Evolutionary conservation across 192 early-diverging fungal species (phyloP).

Genomic region (Spizellomyces sp.): DNA sequence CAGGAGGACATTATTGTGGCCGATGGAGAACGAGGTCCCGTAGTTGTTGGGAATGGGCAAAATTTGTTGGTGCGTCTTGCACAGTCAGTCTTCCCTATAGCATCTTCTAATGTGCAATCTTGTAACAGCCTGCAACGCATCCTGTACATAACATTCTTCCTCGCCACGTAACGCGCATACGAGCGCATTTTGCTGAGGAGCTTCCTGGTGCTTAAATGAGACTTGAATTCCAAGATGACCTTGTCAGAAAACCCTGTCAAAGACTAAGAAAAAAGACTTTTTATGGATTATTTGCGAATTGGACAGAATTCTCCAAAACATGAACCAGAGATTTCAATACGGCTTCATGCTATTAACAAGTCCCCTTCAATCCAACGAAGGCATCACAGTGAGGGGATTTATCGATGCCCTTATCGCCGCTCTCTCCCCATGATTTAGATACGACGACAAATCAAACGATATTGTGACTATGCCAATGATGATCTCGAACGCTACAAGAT

Average conservation of each 20-base stretch:
- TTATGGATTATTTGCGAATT: too few species aligned
- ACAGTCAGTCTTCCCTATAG: too few species aligned
- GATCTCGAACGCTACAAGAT: slow-evolving; percentile 40
- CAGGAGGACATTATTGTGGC: slow-evolving; percentile 44
- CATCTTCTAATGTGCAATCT: too few species aligned
- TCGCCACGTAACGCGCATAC: slow-evolving; percentile 40
- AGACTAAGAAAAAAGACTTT: too few species aligned
- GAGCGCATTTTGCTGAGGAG: slow-evolving; percentile 26
- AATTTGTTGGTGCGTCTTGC: slow-evolving; percentile 53
- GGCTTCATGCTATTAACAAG: too few species aligned
- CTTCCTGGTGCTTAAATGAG: not conserved
- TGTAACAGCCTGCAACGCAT: slow-evolving; percentile 60
- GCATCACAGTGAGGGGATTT: too few species aligned
- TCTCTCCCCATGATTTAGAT: slow-evolving; percentile 19
- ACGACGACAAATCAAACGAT: slow-evolving; percentile 34
- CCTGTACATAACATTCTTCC: slow-evolving; percentile 72
- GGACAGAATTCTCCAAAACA: too few species aligned
- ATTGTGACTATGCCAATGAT: slow-evolving; percentile 46
- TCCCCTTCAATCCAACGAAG: too few species aligned
- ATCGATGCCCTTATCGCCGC: too few species aligned
- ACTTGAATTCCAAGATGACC: not conserved
- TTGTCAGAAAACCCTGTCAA: too few species aligned
- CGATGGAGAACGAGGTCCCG: slow-evolving; percentile 27
- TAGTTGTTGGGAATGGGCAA: slow-evolving; percentile 50
- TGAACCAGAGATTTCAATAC: too few species aligned